Base-by-base conservation (phyloP, 2,329 filamentous ascomycete species). In the Neoascochyta sp. region DNA sequence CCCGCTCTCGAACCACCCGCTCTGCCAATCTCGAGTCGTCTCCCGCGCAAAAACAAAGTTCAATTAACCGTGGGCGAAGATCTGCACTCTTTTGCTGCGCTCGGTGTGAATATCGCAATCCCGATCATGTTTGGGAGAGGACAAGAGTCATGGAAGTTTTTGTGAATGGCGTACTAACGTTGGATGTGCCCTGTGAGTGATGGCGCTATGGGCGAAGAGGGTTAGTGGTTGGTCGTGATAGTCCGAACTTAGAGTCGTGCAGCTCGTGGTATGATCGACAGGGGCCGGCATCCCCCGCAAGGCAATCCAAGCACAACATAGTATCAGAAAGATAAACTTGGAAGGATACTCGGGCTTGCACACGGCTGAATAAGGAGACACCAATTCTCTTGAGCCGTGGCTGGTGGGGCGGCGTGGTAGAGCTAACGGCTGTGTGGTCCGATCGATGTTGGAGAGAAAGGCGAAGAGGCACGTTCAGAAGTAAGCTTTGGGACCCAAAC, bases 221-320 rank as follows among this genome's bases (percentile, higher is more conserved):
- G 12, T 27, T 27, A 13, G 18, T 13, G 12, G 23, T 19, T 13
- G 16, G n/a, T 24, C 19, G 22, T 29, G 13, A 16, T 27, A 13
- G 16, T 33, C 26, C n/a, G n/a, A n/a, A n/a, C n/a, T n/a, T 22
- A 27, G 29, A 18, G 18, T 8, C 11, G n/a, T 24, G 18, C 19
- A 19, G 34, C n/a, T n/a, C n/a, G n/a, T n/a, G n/a, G n/a, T n/a
- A n/a, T 11, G 34, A 37, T 37, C 34, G 34, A 33, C 30, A 38
- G 35, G 35, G 35, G 35, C 18, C n/a, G n/a, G n/a, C n/a, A n/a
- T n/a, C n/a, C n/a, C n/a, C n/a, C n/a, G 27, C 35, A 25, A 30
- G 18, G 24, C 13, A 16, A 24, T n/a, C 20, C 27, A 24, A 33
- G 23, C 27, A 16, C 23, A 23, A 25, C n/a, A 13, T 27, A 11